Percentiles rank a stretch among this genome's conserved stretches.
Conservation (phyloP, 768 basidiomycete genomes). For the Crassisporium funariophilum region DNA sequence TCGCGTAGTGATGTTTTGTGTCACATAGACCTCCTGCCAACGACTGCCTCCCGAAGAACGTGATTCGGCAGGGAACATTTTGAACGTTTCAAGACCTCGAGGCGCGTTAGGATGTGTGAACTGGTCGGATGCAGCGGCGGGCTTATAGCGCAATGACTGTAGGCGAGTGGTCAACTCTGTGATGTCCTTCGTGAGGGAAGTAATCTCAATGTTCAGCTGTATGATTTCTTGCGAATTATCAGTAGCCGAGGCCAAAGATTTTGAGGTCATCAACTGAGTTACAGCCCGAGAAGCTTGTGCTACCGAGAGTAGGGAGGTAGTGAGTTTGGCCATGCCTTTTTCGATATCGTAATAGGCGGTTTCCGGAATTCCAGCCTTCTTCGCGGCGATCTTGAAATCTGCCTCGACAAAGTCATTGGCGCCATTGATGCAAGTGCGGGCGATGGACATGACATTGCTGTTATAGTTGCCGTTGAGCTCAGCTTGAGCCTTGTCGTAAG, state of each 20-base stretch:
- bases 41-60: slow-evolving; percentile 25
- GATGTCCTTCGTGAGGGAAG: slow-evolving; percentile 17
- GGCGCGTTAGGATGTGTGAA: too few species aligned
- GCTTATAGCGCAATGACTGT: slow-evolving; percentile 10
- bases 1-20: slow-evolving; percentile 5
- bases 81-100: too few species aligned
- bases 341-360: too few species aligned
- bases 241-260: slow-evolving; percentile 21
- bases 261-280: slow-evolving; percentile 13
- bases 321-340: too few species aligned
- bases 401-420: slow-evolving; percentile 11
- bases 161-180: slow-evolving; percentile 19
- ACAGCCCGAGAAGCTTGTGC: slow-evolving; percentile 20
- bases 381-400: slow-evolving; percentile 9
- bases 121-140: too few species aligned
- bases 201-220: slow-evolving; percentile 15
- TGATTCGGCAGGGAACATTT: background rate
- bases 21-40: slow-evolving; percentile 23
- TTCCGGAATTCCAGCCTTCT: too few species aligned
- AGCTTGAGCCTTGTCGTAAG: slow-evolving; percentile 19
- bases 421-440: slow-evolving; percentile 22
- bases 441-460: slow-evolving; percentile 23
- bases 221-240: slow-evolving; percentile 19
- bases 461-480: slow-evolving; percentile 19
- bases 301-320: too few species aligned